Evolutionary conservation across 108 stramenopile genomes (phyloP), one percentile per base, ranked within the genome.

Genomic region (Skeletonema costatum): DNA sequence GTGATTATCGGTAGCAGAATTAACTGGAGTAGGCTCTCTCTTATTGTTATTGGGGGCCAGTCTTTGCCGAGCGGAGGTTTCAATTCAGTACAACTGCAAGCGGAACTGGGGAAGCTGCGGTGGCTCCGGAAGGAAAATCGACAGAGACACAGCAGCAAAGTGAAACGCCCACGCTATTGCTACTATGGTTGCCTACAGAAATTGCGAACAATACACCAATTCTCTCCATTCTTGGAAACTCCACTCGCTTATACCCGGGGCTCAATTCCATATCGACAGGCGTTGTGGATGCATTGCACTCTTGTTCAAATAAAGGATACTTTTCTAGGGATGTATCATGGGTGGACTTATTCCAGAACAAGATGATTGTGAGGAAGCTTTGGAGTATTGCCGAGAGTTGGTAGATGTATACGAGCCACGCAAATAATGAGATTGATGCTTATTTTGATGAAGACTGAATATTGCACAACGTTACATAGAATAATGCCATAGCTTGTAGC

Each of bases 311-410:
- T 60, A 73, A 71, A 46, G 93, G 91, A 0, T 92, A 77, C 60
- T 75, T 86, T 33, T 75, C 83, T 66, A 86, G 90, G 30, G 91
- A 94, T 77, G 76, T n/a, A n/a, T 84, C 16, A 77, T 85, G 79
- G 81, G 81, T 58, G 93, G 91, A 11, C 65, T 89, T 1, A 48
- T 88, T 10, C 93, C 93, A 58, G 93, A 92, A 60, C 64, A 64
- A 11, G 93, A 94, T 74, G 91, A 94, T 79, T 90, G 87, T 64
- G 86, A 88, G 25, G 90, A 92, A 19, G 88, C 91, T 29, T 38
- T 90, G 62, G 88, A 89, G 68, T 68, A 71, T 33, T 88, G 88
- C 58, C 77, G 76, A 10, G 80, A 91, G 30, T 66, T 92, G 50
- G 82, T 85, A 2, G 93, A 92, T 85, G 70, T 81, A 1, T 94